Base-by-base conservation (phyloP, 2,329 filamentous ascomycete genomes). In the Pseudogymnoascus sp. region DNA sequence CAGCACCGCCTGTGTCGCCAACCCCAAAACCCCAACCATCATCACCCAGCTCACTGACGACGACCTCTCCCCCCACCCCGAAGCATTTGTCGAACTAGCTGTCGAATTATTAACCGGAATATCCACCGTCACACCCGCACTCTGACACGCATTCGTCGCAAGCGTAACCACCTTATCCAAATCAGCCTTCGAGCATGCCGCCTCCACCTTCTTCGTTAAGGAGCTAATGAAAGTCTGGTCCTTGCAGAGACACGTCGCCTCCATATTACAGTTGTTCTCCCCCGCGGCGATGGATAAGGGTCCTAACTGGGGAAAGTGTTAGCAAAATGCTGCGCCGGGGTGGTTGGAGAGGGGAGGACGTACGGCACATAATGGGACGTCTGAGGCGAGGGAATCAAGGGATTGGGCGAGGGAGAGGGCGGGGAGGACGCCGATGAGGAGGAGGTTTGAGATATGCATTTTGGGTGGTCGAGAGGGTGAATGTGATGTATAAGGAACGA, bases 371-470 rank as follows among this genome's bases (percentile, higher is more conserved):
- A 56, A 21, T 34, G 49, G 49, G 1, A 21, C 9, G 1, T 14
- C 9, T 18, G 49, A 18, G 28, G 46, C 14, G 46, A 53, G 46
- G 14, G 28, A 36, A 7, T 56, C 16, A 2, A 56, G 2, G 16
- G 49, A 56, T 36, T 56, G 49, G 28, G 49, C 3, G 49, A 56
- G 49, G 9, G 49, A 56, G 49, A 56, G n/a, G n/a, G 49, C 49
- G 5, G 28, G 49, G 3, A 56, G 49, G 28, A 28, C n/a, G 9
- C 28, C 49, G 16, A 56, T 12, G 49, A 21, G 3, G 49, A 56
- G 8, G 49, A 56, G 49, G 28, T 9, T 34, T 56, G 28, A 2
- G 5, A 56, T 3, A 36, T 9, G 49, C 49, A 56, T 56, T 56
- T 56, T 56, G 43, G 49, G 3, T 18, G 49, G 25, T 8, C 3